Base-by-base conservation (phyloP, 257 asterid species). In the Jacaranda mimosifolia region DNA sequence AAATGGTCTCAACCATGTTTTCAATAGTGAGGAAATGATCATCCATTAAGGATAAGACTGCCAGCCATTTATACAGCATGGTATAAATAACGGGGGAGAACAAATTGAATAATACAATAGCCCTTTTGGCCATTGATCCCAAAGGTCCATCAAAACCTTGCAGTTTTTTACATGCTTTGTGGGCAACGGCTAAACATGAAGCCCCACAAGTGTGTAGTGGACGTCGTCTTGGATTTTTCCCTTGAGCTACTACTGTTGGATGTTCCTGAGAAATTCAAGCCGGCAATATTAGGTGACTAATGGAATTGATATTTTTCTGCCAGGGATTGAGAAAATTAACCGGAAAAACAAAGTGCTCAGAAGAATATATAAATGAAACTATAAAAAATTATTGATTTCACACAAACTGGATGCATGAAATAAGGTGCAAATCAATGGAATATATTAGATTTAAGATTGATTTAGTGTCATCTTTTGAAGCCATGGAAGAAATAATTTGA, bases 201-300 rank as follows among this genome's bases (percentile, higher is more conserved):
- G 87, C 79, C 78, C 86, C 93, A 43, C 89, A 86, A 1, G 91
- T 90, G 68, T 86, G 89, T 14, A 92, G 72, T 3, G 90, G 97
- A 18, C 89, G 93, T 0, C 86, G 85, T 45, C 96, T 85, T 26
- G 80, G 26, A 62, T 63, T 81, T 68, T 63, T 56, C 10, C 58
- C 18, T 17, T 5, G 17, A n/a, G 57, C 32, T 53, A 17, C 52
- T 19, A 40, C 32, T 35, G 79, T n/a, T n/a, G n/a, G n/a, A n/a
- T n/a, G 15, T 63, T 62, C 83, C 89, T 84, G 86, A 48, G 51
- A 36, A 26, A 48, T 52, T 51, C 63, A 57, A 57, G 7, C 43
- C 40, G 52, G 9, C 4, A 48, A 46, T 19, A 53, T 21, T 1
- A 53, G 19, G 51, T 7, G 51, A 7, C 11, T 26, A 26, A 1